Percentiles rank a stretch among this genome's conserved stretches.
phyloP scores from a whole-genome alignment of 228 moss, liverwort and hornwort species.

The Sphagnum magellanicum region DNA sequence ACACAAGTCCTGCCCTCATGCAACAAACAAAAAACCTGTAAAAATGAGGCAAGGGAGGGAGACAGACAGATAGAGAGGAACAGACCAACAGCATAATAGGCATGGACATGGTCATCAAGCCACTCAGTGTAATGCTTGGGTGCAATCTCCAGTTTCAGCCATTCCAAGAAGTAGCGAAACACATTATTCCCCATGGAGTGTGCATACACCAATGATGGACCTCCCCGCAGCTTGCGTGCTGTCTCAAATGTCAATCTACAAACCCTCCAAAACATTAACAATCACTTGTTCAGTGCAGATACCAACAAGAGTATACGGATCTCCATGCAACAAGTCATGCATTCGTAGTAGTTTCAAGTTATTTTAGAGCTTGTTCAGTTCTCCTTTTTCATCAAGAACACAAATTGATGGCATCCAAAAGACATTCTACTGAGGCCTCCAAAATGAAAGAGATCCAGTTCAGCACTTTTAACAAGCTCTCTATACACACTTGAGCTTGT shows the following conservation, averaged over 20 bases:
- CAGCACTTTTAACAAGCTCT: not conserved
- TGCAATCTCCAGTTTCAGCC: slow-evolving; percentile 93
- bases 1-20: too few species aligned
- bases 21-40: too few species aligned
- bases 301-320: not conserved
- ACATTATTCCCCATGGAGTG: slow-evolving; percentile 97
- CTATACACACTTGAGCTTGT: slow-evolving; percentile 78
- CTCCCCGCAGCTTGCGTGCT: slow-evolving; percentile 82
- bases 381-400: too few species aligned
- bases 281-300: not conserved
- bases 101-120: slow-evolving; percentile 93
- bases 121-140: slow-evolving; percentile 82
- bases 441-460: too few species aligned
- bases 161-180: slow-evolving; percentile 94
- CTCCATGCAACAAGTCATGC: not conserved
- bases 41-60: not conserved
- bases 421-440: too few species aligned
- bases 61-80: slow-evolving; percentile 35
- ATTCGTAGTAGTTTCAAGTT: not conserved
- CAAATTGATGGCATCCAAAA: too few species aligned
- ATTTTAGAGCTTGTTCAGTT: too few species aligned
- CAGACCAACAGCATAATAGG: slow-evolving; percentile 95
- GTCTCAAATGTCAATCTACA: slow-evolving; percentile 92
- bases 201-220: slow-evolving; percentile 93
- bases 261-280: slow-evolving; percentile 3